Percentiles rank a stretch among this genome's conserved stretches.
phyloP scores from a whole-genome alignment of 2,329 filamentous ascomycete genomes.

The Diaporthe amygdali region DNA sequence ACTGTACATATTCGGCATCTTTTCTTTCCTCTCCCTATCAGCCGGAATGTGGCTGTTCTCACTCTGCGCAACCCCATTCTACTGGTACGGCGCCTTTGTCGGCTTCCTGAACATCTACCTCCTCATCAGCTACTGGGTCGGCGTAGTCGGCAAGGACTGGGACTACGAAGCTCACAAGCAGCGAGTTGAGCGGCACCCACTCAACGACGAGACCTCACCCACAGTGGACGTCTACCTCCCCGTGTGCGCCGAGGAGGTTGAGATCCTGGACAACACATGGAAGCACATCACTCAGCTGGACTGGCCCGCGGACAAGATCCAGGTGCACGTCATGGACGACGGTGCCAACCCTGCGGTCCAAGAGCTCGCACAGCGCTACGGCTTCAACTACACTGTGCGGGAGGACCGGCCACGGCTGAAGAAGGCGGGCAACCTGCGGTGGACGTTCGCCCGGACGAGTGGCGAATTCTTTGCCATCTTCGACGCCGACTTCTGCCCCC shows the following conservation, averaged over 20 bases:
- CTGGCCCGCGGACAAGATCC: slow-evolving; percentile 41
- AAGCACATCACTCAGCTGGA: slow-evolving; percentile 39
- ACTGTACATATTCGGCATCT: slow-evolving; percentile 44
- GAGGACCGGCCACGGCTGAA: slow-evolving; percentile 45
- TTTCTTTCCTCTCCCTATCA: slow-evolving; percentile 45
- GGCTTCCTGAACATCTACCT: slow-evolving; percentile 45
- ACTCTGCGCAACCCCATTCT: slow-evolving; percentile 39
- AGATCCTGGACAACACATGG: slow-evolving; percentile 43
- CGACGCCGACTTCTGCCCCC: slow-evolving; percentile 48
- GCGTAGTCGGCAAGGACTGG: slow-evolving; percentile 44
- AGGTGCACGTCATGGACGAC: slow-evolving; percentile 46
- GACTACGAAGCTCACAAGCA: slow-evolving; percentile 40
- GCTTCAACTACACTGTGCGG: slow-evolving; percentile 46
- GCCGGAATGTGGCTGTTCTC: slow-evolving; percentile 49
- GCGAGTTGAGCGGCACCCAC: slow-evolving; percentile 36
- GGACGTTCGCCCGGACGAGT: slow-evolving; percentile 42
- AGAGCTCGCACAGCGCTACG: slow-evolving; percentile 36
- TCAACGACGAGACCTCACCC: slow-evolving; percentile 39
- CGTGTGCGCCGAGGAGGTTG: slow-evolving; percentile 47
- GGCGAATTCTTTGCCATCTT: slow-evolving; percentile 49
- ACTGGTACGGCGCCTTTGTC: slow-evolving; percentile 45
- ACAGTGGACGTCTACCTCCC: slow-evolving; percentile 47
- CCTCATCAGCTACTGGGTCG: slow-evolving; percentile 45
- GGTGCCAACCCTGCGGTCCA: slow-evolving; percentile 39
- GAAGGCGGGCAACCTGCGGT: slow-evolving; percentile 48